Base-by-base conservation (phyloP, 495 filamentous ascomycete species). In the Lasiosphaeria ovina region DNA sequence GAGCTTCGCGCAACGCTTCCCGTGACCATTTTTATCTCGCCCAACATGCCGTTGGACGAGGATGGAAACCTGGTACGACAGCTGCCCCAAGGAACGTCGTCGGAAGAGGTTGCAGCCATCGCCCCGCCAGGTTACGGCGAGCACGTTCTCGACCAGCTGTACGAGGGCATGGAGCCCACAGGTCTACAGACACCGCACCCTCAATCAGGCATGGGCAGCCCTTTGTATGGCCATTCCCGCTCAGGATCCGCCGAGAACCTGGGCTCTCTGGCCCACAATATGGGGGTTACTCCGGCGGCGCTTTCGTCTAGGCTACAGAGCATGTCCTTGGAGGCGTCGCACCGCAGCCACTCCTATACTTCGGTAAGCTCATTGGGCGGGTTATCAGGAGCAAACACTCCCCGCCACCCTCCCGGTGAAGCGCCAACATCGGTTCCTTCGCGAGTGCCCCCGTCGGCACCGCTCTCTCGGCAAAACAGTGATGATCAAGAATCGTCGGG, bases 11-110 rank as follows among this genome's bases (percentile, higher is more conserved):
- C 91, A 47, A 90, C 89, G 16, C 81, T 97, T 32, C 91, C 92
- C 3, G 83, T 98, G 35, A 87, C 87, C 35, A 86, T 98, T 36
- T 97, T 93, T 74, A 96, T 98, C 63, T 98, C 94, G 11, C 94
- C 94, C 14, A 89, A 91, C 66, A 84, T 95, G 69, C 85, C 89
- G 9, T 81, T 97, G 38, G 88, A 90, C 64, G 89, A 93, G 17
- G 81, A 92, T 61, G 90, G 92, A 57, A 86, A 86, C 61, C 77
- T 91, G 16, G 78, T 86, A 14, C 77, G 81, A 52, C 79, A 84
- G 57, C 72, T 78, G 1, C 79, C 81, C 6, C 69, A 75, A 53
- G 71, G 74, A 12, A 66, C 74, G 16, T 61, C 61, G 47, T 51
- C 58, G 7, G 56, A 57, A 16, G 70, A 74, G 62, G 60, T 77